Evolutionary conservation across 2,329 filamentous ascomycete species (phyloP), one percentile per base, ranked within the genome.

Genomic region (Exophiala dermatitidis): DNA sequence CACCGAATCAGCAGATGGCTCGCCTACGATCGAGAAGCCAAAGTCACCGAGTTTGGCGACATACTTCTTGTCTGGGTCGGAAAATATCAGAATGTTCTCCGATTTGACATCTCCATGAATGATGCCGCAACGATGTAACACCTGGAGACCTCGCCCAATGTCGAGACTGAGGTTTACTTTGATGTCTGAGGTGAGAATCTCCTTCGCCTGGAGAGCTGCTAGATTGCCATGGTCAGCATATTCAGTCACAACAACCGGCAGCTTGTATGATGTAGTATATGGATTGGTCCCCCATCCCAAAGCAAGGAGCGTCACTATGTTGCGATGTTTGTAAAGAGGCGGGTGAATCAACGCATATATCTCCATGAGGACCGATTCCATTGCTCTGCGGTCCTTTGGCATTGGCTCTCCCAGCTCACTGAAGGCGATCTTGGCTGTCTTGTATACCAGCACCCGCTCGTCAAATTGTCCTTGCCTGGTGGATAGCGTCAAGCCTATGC

Each of bases 41-140:
- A 64, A 65, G 45, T 65, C 63, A 3, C 61, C 59, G 10, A 65
- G 36, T 44, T 65, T 65, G 3, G 63, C 60, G 40, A 63, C 40
- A 41, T 55, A 60, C 49, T 58, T 52, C 6, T 50, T 53, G 6
- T 54, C 47, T 9, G 58, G 50, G 46, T 60, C 47, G 12, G 48
- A 32, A 29, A 63, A 66, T 2, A 67, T 52, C 38, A 67, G 57
- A 9, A 65, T 54, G 33, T 67, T 67, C 47, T 66, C 65, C 26
- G 60, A 54, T 51, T 67, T 67, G 33, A 67, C 52, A 44, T 67
- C 65, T 2, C 65, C 65, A 53, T 67, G 65, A 2, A 65, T 56
- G 37, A 67, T 65, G 30, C 63, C 63, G 48, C 63, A 66, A 26
- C 60, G 57, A 53, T 67, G 64, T 3, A 67, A 55, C 8, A 57